Evolutionary conservation across 805 yeast species (phyloP).

Genomic region (Candida methanosorbosa): DNA sequence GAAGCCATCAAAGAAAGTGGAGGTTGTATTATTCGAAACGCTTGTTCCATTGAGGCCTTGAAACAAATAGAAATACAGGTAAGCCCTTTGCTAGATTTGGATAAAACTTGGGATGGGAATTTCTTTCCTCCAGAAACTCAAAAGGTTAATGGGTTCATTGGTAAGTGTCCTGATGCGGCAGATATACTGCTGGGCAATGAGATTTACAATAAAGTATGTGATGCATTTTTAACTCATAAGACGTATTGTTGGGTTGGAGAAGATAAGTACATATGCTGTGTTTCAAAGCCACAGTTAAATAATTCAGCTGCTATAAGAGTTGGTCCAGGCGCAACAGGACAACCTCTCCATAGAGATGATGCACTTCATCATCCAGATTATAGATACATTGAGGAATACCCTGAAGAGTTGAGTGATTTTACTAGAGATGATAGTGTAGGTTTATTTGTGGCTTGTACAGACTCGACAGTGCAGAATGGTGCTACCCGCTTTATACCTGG

Average conservation of each 20-base stretch:
- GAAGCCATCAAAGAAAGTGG: conserved; percentile 8
- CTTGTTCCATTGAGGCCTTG: conserved; percentile 7
- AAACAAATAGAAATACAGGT: conserved; percentile 9
- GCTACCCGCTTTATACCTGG: conserved; percentile 22
- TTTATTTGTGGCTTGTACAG: conserved; percentile 16
- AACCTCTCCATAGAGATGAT: conserved; percentile 15
- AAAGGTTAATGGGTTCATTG: conserved; percentile 10
- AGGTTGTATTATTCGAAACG: conserved; percentile 4
- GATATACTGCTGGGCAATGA: no score
- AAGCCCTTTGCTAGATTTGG: conserved; percentile 11
- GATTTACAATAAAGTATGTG: no score
- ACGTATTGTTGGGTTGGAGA: no score
- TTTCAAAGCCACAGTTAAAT: no score
- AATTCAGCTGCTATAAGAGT: conserved; percentile 12
- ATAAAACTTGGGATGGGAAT: conserved; percentile 16
- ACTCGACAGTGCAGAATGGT: conserved; percentile 17
- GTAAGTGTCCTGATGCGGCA: no score
- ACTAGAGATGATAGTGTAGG: conserved; percentile 17
- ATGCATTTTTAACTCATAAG: no score
- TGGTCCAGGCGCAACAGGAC: conserved; percentile 14
- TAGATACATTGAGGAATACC: conserved; percentile 11
- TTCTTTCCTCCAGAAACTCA: conserved; percentile 16
- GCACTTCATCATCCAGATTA: conserved; percentile 15
- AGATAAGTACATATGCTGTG: no score
- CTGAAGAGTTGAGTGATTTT: conserved; percentile 5